These are phyloP conservation scores for Xylariales sp. DNA, from an alignment of 2,329 filamentous ascomycete genomes.

Conservation along the genomic window DNA sequence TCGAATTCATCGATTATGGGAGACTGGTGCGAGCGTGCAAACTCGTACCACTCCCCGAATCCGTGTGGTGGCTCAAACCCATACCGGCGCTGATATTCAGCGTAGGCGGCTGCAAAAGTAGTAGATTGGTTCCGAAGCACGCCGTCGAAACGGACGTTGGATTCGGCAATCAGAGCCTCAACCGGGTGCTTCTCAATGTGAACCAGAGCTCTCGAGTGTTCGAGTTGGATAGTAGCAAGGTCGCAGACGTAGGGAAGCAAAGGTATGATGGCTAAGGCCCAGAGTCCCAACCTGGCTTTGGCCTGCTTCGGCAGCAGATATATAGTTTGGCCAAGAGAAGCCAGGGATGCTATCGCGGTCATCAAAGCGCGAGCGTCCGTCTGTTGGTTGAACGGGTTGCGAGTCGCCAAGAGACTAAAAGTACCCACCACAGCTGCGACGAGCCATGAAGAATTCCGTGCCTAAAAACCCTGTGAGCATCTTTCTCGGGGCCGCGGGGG, in stretches of 20 bases:
- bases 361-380: conserved; percentile 46
- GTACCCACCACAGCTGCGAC: conserved; percentile 47
- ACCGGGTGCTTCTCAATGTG: conserved; percentile 51
- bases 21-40: conserved; percentile 54
- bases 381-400: conserved; percentile 45
- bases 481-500: not conserved
- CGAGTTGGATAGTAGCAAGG: conserved; percentile 40
- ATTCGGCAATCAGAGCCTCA: conserved; percentile 48
- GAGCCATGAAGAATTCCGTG: conserved; percentile 50
- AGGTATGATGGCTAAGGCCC: conserved; percentile 49
- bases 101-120: conserved; percentile 50
- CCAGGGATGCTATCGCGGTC: conserved; percentile 45
- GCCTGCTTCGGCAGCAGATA: conserved; percentile 49
- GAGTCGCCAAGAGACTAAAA: conserved; percentile 50
- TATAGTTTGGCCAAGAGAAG: conserved; percentile 51
- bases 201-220: conserved; percentile 31
- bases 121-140: conserved; percentile 54
- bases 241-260: conserved; percentile 50
- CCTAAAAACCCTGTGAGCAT: conserved; percentile 41
- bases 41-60: conserved; percentile 60
- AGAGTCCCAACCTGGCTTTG: conserved; percentile 46
- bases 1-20: conserved; percentile 64
- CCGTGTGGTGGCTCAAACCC: conserved; percentile 57
- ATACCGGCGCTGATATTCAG: conserved; percentile 60
- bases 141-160: conserved; percentile 48